Percentiles rank a stretch among this genome's conserved stretches.
phyloP scores from a whole-genome alignment of 2,329 filamentous ascomycete species.

The Fusarium fracticaudum region DNA sequence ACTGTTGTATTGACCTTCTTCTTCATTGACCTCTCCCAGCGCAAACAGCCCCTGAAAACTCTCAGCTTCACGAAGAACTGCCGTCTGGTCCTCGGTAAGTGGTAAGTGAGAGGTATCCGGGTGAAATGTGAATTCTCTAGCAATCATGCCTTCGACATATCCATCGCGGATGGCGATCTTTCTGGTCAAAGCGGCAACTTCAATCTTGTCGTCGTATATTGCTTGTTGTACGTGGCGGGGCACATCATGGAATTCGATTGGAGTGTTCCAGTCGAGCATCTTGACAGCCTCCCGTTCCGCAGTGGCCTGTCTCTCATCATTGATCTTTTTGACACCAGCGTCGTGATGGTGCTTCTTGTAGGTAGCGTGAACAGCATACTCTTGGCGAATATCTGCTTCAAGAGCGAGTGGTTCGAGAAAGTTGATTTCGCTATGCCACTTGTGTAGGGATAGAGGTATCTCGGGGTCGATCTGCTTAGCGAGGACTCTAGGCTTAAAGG shows the following conservation, averaged over 20 bases:
- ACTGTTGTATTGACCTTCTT: background rate
- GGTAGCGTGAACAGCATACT: background rate
- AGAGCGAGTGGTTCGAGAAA: slow-evolving; percentile 13
- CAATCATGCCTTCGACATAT: slow-evolving; percentile 27
- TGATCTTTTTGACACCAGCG: background rate
- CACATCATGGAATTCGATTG: background rate
- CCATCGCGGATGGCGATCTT: slow-evolving; percentile 28
- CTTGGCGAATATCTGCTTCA: background rate
- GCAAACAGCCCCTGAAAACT: background rate
- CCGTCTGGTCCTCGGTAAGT: slow-evolving; percentile 22
- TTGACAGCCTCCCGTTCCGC: background rate
- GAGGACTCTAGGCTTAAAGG: background rate
- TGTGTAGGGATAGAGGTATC: background rate
- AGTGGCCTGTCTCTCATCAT: background rate
- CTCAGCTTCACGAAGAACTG: slow-evolving; percentile 16
- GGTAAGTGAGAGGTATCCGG: slow-evolving; percentile 19
- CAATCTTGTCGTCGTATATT: slow-evolving; percentile 13
- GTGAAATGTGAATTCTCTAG: slow-evolving; percentile 27
- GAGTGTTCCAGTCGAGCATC: background rate
- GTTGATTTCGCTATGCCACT: background rate
- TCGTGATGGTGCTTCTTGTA: background rate
- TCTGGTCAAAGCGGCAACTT: slow-evolving; percentile 8
- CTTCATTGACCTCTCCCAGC: background rate
- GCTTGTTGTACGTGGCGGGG: background rate
- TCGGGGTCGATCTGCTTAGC: slow-evolving; percentile 10